These are phyloP conservation scores for Cadophora sp. DNA, from an alignment of 2,329 filamentous ascomycete genomes.

Conservation along the genomic window DNA sequence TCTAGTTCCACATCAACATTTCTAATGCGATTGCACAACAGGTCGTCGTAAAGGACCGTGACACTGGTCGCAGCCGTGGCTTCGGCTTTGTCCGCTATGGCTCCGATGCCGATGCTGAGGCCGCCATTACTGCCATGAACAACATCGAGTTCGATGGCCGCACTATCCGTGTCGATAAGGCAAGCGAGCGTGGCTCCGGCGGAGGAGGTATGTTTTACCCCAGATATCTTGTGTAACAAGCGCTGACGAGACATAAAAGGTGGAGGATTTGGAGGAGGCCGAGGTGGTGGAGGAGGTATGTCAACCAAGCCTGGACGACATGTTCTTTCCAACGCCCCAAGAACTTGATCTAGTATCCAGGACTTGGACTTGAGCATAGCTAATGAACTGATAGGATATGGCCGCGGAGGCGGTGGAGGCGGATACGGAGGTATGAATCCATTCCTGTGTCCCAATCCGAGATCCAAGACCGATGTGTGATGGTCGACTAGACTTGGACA, in stretches of 20 bases:
- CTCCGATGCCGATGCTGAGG: constrained; percentile 76
- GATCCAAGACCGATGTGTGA: neutral
- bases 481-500: neutral
- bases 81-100: constrained; percentile 96
- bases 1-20: constrained; percentile 17
- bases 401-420: constrained; percentile 50
- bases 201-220: constrained; percentile 45
- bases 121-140: constrained; percentile 81
- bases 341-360: neutral
- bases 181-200: constrained; percentile 70
- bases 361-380: neutral
- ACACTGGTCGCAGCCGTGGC: constrained; percentile 94
- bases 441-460: neutral
- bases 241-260: neutral
- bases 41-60: constrained; percentile 98
- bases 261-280: constrained; percentile 51
- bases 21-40: constrained; percentile 50
- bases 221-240: neutral
- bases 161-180: constrained; percentile 93
- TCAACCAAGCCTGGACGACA: neutral
- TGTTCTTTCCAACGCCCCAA: neutral
- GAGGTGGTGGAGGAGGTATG: constrained; percentile 40
- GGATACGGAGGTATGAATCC: constrained; percentile 32
- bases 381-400: constrained; percentile 31
- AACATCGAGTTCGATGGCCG: constrained; percentile 96